Percentiles rank a stretch among this genome's conserved stretches.
Conservation (phyloP, 2,329 filamentous ascomycete genomes). For the Atkinsonella hypoxylon region DNA sequence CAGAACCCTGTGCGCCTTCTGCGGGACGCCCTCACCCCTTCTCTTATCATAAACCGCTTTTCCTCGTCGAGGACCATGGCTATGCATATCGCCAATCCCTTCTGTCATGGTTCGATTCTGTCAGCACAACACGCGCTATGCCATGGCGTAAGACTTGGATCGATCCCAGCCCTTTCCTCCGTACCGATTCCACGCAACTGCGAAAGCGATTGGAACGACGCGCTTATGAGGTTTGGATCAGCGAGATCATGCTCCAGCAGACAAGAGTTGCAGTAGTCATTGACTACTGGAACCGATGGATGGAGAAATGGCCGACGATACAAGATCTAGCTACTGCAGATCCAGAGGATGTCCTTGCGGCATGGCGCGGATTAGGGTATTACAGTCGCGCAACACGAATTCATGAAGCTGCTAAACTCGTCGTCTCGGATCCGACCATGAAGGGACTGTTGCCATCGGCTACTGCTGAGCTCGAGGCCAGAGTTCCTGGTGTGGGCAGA, state of each 20-base stretch:
- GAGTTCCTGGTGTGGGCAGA: constrained; percentile 46
- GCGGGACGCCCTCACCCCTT: constrained; percentile 9
- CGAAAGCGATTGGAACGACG: constrained; percentile 35
- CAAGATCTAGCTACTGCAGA: constrained; percentile 40
- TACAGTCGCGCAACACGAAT: constrained; percentile 52
- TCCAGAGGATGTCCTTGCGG: constrained; percentile 42
- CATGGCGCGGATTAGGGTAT: constrained; percentile 51
- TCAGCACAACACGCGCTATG: constrained; percentile 37
- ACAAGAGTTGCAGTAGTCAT: constrained; percentile 50
- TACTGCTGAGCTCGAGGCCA: constrained; percentile 32
- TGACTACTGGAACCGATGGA: constrained; percentile 52
- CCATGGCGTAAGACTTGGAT: constrained; percentile 49
- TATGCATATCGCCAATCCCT: constrained; percentile 24
- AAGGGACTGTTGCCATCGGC: constrained; percentile 37
- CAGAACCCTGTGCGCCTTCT: constrained; percentile 8
- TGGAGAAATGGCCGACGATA: constrained; percentile 47
- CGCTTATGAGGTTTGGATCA: constrained; percentile 56
- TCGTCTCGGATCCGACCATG: constrained; percentile 29
- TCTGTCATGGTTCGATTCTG: constrained; percentile 39
- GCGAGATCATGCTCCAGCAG: constrained; percentile 56
- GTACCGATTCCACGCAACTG: constrained; percentile 20
- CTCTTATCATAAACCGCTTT: constrained; percentile 36
- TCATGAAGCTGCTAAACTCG: constrained; percentile 41
- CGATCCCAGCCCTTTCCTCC: constrained; percentile 22
- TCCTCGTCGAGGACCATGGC: constrained; percentile 28